Evolutionary conservation across 2,329 filamentous ascomycete species (phyloP).

Genomic region (Paracorniculantispora psalliotae): DNA sequence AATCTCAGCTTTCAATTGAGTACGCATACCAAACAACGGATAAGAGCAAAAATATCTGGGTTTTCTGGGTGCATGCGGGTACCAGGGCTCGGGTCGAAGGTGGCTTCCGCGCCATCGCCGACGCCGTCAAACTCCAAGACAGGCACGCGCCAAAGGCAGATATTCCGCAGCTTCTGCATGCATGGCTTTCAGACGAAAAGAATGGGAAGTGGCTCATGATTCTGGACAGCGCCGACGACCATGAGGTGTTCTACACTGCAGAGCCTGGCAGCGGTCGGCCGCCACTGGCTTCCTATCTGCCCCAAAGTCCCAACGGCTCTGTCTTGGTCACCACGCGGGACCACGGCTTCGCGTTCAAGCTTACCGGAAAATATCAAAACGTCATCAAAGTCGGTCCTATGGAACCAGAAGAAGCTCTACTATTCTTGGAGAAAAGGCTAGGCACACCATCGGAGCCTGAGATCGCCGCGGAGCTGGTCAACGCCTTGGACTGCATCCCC

Average conservation of each 20-base stretch:
- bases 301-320: conserved; percentile 24
- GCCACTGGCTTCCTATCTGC: conserved; percentile 23
- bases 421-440: conserved; percentile 27
- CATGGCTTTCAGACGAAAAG: conserved; percentile 27
- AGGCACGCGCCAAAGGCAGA: conserved; percentile 22
- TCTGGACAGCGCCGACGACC: conserved; percentile 34
- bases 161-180: conserved; percentile 22
- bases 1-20: conserved; percentile 9
- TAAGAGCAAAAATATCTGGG: conserved; percentile 13
- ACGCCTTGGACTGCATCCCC: conserved; percentile 27
- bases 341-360: conserved; percentile 18
- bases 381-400: conserved; percentile 26
- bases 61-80: conserved; percentile 32
- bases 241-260: conserved; percentile 21
- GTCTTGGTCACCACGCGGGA: conserved; percentile 26
- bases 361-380: conserved; percentile 17
- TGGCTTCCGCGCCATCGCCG: conserved; percentile 28
- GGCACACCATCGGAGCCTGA: conserved; percentile 12
- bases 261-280: conserved; percentile 10
- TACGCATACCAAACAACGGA: neutral
- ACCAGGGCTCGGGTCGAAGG: conserved; percentile 28
- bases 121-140: conserved; percentile 22
- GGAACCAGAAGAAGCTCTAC: conserved; percentile 20
- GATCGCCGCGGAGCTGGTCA: conserved; percentile 20
- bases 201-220: conserved; percentile 30